Percentiles rank a stretch among this genome's conserved stretches.
phyloP scores from a whole-genome alignment of 352 stramenopile genomes.

The Aphanomyces invadans region DNA sequence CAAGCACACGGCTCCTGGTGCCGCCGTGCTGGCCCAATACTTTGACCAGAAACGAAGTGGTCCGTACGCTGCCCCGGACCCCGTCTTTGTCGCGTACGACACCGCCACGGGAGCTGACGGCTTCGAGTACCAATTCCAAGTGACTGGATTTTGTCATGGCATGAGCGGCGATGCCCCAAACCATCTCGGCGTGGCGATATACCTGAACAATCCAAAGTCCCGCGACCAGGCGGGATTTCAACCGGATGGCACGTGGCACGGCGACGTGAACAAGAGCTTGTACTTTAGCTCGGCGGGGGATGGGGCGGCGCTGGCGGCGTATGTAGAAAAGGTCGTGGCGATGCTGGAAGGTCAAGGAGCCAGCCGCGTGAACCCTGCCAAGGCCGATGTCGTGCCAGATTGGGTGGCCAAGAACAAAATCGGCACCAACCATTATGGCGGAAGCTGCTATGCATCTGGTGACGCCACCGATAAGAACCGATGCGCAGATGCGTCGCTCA shows the following conservation, averaged over 20 bases:
- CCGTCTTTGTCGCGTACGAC: conserved; percentile 53
- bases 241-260: conserved; percentile 32
- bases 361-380: conserved; percentile 38
- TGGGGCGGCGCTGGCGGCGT: conserved; percentile 48
- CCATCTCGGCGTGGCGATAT: conserved; percentile 38
- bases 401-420: conserved; percentile 36
- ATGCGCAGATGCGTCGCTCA: conserved; percentile 52
- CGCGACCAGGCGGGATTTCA: conserved; percentile 42
- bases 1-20: conserved; percentile 29
- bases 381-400: conserved; percentile 29
- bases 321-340: conserved; percentile 37
- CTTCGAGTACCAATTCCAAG: conserved; percentile 55
- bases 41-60: conserved; percentile 36
- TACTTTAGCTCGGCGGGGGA: conserved; percentile 45
- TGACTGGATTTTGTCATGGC: conserved; percentile 39
- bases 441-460: conserved; percentile 57
- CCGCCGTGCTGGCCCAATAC: conserved; percentile 47
- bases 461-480: conserved; percentile 38
- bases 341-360: conserved; percentile 37
- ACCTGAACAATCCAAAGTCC: conserved; percentile 55
- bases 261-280: conserved; percentile 32
- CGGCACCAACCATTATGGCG: conserved; percentile 51
- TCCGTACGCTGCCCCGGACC: conserved; percentile 37
- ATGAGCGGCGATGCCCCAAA: conserved; percentile 34
- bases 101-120: conserved; percentile 41